Conservation (phyloP, 495 filamentous ascomycete genomes). For the Tetracladium setigerum region DNA sequence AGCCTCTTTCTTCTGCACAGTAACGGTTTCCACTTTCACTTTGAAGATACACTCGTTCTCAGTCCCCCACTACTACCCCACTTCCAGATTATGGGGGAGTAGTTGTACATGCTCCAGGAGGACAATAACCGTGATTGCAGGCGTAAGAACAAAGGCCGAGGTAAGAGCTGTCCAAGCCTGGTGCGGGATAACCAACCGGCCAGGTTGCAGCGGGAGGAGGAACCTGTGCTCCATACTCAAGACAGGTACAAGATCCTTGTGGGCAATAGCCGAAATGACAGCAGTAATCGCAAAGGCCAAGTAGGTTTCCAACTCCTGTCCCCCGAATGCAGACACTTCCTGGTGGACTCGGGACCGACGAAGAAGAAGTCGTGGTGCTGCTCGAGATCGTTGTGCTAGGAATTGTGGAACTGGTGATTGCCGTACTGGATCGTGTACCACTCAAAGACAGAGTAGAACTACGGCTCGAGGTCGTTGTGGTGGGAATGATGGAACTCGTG, state of each 20-base stretch:
- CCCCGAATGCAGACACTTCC: conserved; percentile 13
- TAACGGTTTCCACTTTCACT: no score
- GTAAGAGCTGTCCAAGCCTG: conserved; percentile 13
- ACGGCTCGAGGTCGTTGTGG: no score
- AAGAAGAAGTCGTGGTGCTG: not conserved
- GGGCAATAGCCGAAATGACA: conserved; percentile 19
- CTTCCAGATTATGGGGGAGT: not conserved
- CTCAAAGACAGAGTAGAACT: no score
- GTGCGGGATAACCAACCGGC: conserved; percentile 3
- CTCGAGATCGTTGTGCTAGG: no score
- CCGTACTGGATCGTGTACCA: no score
- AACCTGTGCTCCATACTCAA: conserved; percentile 9
- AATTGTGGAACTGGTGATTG: no score
- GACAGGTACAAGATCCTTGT: conserved; percentile 14
- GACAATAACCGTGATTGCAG: conserved; percentile 19
- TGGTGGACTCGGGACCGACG: not conserved
- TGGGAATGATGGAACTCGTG: no score
- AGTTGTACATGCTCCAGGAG: conserved; percentile 10
- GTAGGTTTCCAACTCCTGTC: conserved; percentile 16
- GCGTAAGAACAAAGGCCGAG: conserved; percentile 17
- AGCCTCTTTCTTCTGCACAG: no score
- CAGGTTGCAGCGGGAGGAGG: conserved; percentile 9
- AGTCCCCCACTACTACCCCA: no score
- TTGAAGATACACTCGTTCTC: no score
- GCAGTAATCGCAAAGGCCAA: conserved; percentile 18